phyloP scores from a whole-genome alignment of 2,329 filamentous ascomycete species.

The Mycosphaerella arachidis region DNA sequence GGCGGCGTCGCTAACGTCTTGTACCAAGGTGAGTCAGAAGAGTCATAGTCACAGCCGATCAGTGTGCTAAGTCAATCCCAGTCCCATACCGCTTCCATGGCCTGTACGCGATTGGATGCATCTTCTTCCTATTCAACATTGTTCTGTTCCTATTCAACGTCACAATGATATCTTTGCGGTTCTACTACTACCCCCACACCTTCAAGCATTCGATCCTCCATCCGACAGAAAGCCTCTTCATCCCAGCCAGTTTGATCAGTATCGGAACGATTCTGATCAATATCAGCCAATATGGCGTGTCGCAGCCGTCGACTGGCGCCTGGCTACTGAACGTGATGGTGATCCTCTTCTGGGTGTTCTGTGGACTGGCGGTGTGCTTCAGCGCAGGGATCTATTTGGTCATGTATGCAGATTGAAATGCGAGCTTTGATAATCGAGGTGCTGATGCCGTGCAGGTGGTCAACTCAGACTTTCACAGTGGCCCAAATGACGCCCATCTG shows the following conservation, averaged over 20 bases:
- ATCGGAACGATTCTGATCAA: constrained; percentile 62
- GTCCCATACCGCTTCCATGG: constrained; percentile 43
- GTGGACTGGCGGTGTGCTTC: constrained; percentile 60
- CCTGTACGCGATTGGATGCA: constrained; percentile 45
- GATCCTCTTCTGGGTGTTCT: constrained; percentile 71
- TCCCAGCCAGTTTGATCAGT: constrained; percentile 64
- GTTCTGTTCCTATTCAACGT: constrained; percentile 67
- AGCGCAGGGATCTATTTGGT: constrained; percentile 70
- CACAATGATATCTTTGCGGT: constrained; percentile 61
- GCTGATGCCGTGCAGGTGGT: constrained; percentile 47
- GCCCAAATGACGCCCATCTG: constrained; percentile 82
- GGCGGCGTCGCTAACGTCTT: constrained; percentile 52
- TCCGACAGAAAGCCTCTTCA: constrained; percentile 73
- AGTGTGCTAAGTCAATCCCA: constrained; percentile 11
- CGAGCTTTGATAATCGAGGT: not conserved
- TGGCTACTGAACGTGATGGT: constrained; percentile 57
- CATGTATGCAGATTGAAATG: constrained; percentile 51
- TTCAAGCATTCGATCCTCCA: constrained; percentile 69
- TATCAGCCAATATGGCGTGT: constrained; percentile 66
- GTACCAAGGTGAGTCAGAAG: constrained; percentile 45
- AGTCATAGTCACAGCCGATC: not conserved
- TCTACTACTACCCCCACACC: constrained; percentile 64
- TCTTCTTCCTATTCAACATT: constrained; percentile 48
- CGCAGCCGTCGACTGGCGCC: constrained; percentile 45
- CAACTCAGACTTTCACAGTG: constrained; percentile 64